Base-by-base conservation (phyloP, 2,329 filamentous ascomycete species). In the Shiraia sp. region DNA sequence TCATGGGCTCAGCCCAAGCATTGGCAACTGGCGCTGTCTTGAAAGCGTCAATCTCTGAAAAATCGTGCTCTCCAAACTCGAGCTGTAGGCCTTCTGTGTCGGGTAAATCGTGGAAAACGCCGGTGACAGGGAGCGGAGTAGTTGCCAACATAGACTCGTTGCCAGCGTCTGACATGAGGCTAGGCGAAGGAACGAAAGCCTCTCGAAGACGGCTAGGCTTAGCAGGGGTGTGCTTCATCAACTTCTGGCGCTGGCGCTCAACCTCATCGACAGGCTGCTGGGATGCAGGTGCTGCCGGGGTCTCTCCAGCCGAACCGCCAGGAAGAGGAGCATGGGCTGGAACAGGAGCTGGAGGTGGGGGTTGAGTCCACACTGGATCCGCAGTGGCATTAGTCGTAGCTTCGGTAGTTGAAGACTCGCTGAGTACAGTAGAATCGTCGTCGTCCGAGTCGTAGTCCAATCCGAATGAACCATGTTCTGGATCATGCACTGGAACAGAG, bases 301-400 rank as follows among this genome's bases (percentile, higher is more conserved):
- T 14, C 10, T 50, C 49, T 19, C 17, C 22, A 16, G 34, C 17
- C 23, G 49, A 23, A 15, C 43, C 45, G 27, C 45, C 47, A 22
- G 65, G 65, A 13, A 69, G 49, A 2, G 61, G 56, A 10, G 61
- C 61, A 39, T 69, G 65, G 10, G 65, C 56, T 9, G 66, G 65
- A 8, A 58, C 60, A 8, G 67, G 66, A 16, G 66, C 53, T 2
- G 66, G 65, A 6, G 65, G 67, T 10, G 67, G 67, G 14, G 60
- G 43, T 35, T 69, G 63, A 1, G 64, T 68, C 61, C 61, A 67
- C 22, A 60, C 43, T 24, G 47, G 53, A 23, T 51, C 40, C 10
- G 42, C 45, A 15, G 50, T 46, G 12, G 42, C 48, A n/a, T 46
- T 40, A 10, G 50, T 16, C 6, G 3, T 42, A 12, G 40, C 45